A percentile compares a stretch with the other conserved stretches of the same genome.
These are phyloP conservation scores for Pseudozyma flocculosa DNA, from an alignment of 1,284 basidiomycete genomes.

Conservation along the genomic window DNA sequence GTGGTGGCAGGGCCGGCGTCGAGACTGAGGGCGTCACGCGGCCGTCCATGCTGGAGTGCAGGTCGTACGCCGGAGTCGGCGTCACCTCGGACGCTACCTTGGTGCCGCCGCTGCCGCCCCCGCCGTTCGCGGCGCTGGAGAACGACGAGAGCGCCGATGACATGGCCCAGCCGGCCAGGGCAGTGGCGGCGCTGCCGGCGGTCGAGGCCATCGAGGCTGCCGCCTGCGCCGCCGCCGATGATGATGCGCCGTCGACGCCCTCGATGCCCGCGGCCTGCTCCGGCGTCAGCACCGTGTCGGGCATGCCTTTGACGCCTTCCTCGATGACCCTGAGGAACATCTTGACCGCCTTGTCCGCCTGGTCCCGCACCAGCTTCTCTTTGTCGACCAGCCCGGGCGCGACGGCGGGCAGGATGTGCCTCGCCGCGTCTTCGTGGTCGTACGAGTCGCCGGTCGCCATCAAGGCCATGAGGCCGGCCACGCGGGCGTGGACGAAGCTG, in stretches of 20 bases:
- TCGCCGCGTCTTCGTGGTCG: slow-evolving; percentile 58
- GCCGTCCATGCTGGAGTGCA: slow-evolving; percentile 34
- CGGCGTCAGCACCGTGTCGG: slow-evolving; percentile 37
- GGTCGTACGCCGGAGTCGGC: slow-evolving; percentile 17
- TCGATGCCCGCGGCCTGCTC: slow-evolving; percentile 8
- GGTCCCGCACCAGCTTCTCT: slow-evolving; percentile 52
- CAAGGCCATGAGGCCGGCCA: slow-evolving; percentile 91
- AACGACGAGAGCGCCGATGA: slow-evolving; percentile 33
- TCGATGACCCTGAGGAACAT: slow-evolving; percentile 46
- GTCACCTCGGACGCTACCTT: slow-evolving; percentile 16
- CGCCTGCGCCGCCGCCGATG: slow-evolving; percentile 8
- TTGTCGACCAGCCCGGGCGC: slow-evolving; percentile 51
- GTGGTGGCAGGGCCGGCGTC: no score
- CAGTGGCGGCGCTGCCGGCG: slow-evolving; percentile 48
- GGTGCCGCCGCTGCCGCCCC: slow-evolving; percentile 8
- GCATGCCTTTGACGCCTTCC: slow-evolving; percentile 28
- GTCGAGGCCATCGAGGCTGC: slow-evolving; percentile 36
- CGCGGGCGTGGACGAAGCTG: slow-evolving; percentile 85
- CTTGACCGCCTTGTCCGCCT: slow-evolving; percentile 42
- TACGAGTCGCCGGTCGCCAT: slow-evolving; percentile 93
- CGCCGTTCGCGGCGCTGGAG: slow-evolving; percentile 6
- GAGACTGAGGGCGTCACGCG: slow-evolving; percentile 18
- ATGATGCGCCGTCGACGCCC: slow-evolving; percentile 6
- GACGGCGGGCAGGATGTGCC: slow-evolving; percentile 43
- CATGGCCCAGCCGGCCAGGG: slow-evolving; percentile 52